phyloP scores from a whole-genome alignment of 2,329 filamentous ascomycete species.

The Colletotrichum spinosum region DNA sequence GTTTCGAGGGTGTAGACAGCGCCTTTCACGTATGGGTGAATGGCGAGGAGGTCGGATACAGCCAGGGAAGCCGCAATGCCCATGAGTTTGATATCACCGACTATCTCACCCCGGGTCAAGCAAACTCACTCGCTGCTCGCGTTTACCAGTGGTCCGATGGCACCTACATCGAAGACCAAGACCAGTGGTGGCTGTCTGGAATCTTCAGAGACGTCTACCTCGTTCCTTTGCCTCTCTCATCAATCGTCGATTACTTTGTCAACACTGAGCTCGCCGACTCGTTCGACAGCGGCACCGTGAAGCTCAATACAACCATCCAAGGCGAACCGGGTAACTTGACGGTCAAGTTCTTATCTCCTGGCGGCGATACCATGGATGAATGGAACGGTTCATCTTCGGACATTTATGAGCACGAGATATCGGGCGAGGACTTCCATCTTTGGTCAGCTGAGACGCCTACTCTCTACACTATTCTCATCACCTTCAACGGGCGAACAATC shows the following conservation, averaged over 20 bases:
- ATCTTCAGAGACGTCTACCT: conserved; percentile 79
- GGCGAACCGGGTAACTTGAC: conserved; percentile 38
- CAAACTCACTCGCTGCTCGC: conserved; percentile 71
- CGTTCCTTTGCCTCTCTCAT: conserved; percentile 66
- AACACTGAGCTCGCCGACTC: conserved; percentile 66
- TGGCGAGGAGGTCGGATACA: conserved; percentile 74
- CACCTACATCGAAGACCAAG: conserved; percentile 77
- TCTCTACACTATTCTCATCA: conserved; percentile 64
- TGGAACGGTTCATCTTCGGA: not conserved
- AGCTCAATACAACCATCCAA: conserved; percentile 56
- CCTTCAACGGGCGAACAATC: conserved; percentile 52
- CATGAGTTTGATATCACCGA: conserved; percentile 78
- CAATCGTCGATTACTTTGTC: conserved; percentile 68
- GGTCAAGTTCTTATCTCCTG: conserved; percentile 8
- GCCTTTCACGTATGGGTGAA: conserved; percentile 80
- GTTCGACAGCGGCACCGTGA: conserved; percentile 64
- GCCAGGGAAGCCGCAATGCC: conserved; percentile 79
- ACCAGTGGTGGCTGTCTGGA: conserved; percentile 75
- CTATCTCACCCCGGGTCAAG: conserved; percentile 54
- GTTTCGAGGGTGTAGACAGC: conserved; percentile 81
- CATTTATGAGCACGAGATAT: conserved; percentile 49
- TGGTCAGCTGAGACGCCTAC: conserved; percentile 78
- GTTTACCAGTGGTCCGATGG: conserved; percentile 81
- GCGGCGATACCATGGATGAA: conserved; percentile 37
- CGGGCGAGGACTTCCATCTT: conserved; percentile 63